Evolutionary conservation across 768 basidiomycete species (phyloP), one percentile per base, ranked within the genome.

Genomic region (Phanerodontia chrysosporium): DNA sequence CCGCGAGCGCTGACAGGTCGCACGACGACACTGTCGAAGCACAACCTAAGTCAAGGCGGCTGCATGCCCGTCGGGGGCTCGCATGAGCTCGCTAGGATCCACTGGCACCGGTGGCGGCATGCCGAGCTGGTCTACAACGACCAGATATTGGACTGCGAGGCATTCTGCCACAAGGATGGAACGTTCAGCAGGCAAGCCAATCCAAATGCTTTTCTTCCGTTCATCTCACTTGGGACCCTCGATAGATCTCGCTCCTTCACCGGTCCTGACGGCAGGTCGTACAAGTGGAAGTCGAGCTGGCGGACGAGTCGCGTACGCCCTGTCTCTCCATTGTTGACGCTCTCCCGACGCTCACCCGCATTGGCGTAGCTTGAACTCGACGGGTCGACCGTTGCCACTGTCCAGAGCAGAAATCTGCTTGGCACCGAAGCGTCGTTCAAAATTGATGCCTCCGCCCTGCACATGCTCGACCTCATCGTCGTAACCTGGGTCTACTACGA

Each of bases 401-500:
- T 42, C 39, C 6, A 18, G 18, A 8, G 18, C 8, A 42, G 18
- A 18, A 42, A 18, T 27, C 32, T 51, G 18, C 16, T 58, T 18
- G 45, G 30, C 18, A 36, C 16, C 2, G 46, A 54, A 22, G 25
- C 59, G 2, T 16, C 16, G 4, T 27, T 61, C 13, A 45, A 61
- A 8, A 29, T 61, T 28, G 49, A 57, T 6, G 54, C 46, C 1
- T 16, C 25, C 14, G 59, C 21, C 5, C 12, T 57, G 18, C 59
- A 46, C 39, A 39, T 61, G 35, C 49, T 61, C 12, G 59, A 61
- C 42, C 48, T 61, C 49, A 25, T 61, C 3, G 45, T 61, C 27
- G 27, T 61, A 2, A 57, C 59, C 2, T 61, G 59, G 59, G 22
- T 57, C 6, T 61, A 28, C 44, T 44, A 57, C 30, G 59, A 61